Conservation (phyloP, 2,329 filamentous ascomycete species). For the Sarocladium kiliense region DNA sequence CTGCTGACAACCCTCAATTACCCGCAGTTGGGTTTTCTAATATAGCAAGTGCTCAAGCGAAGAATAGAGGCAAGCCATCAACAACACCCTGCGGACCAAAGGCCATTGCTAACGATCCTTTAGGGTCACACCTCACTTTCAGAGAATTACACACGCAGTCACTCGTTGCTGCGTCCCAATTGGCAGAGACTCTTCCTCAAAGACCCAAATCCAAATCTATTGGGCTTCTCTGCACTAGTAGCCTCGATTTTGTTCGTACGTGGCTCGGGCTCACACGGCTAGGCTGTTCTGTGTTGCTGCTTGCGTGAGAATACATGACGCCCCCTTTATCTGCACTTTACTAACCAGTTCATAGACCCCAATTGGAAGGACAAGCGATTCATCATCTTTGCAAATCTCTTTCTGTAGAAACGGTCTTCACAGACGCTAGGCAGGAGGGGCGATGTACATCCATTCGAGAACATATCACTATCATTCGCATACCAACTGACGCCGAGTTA, state of each 20-base stretch:
- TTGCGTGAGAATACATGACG: slow-evolving; percentile 38
- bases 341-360: slow-evolving; percentile 31
- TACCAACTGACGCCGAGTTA: slow-evolving; percentile 11
- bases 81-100: background rate
- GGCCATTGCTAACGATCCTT: slow-evolving; percentile 9
- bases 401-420: slow-evolving; percentile 35
- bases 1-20: slow-evolving; percentile 25
- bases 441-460: background rate
- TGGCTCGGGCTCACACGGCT: slow-evolving; percentile 56
- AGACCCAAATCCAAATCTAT: slow-evolving; percentile 17
- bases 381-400: slow-evolving; percentile 46
- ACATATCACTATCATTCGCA: slow-evolving; percentile 10
- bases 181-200: slow-evolving; percentile 10
- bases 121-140: slow-evolving; percentile 19
- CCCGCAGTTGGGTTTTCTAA: slow-evolving; percentile 47
- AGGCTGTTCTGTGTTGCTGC: slow-evolving; percentile 49
- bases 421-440: slow-evolving; percentile 27
- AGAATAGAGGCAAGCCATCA: background rate
- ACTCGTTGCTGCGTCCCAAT: slow-evolving; percentile 23
- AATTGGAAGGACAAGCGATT: slow-evolving; percentile 40
- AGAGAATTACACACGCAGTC: slow-evolving; percentile 24
- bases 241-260: slow-evolving; percentile 49
- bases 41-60: slow-evolving; percentile 11
- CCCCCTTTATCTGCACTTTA: background rate
- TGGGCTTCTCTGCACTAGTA: slow-evolving; percentile 52